Evolutionary conservation across 257 asterid genomes (phyloP), one percentile per base, ranked within the genome.

Genomic region (Mitragyna speciosa): DNA sequence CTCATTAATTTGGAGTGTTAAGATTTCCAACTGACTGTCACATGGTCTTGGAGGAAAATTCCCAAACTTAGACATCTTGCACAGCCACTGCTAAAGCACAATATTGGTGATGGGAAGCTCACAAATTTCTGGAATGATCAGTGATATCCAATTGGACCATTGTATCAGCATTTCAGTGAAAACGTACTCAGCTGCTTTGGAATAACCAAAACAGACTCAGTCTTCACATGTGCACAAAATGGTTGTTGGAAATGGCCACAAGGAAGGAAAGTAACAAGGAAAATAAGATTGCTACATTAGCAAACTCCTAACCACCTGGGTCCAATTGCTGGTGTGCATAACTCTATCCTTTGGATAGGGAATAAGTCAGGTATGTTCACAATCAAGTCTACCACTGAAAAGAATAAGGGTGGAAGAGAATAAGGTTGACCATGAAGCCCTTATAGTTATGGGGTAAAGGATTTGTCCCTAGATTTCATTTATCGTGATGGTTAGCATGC

Each of bases 21-120:
- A 56, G 26, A 17, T 19, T n/a, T 1, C n/a, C 59, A 56, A 20
- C 1, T 20, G 63, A 56, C 19, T 19, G 24, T n/a, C 11, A 17
- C 26, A 0, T 19, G 26, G 63, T 6, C 1, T 19, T 56, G n/a
- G 63, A 19, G 63, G n/a, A 56, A 56, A 56, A 17, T 56, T 0
- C n/a, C 19, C 2, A 56, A 56, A 7, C 10, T 20, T 4, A 56
- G 26, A 5, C 26, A 1, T 0, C 9, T 4, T 7, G 63, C 10
- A 4, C 63, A 56, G 0, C 0, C 8, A 0, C 6, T 19, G 1
- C 4, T 56, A 2, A 11, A 4, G 2, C 4, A 4, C 5, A n/a
- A 17, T 1, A 4, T 3, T 3, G 63, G 8, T 0, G n/a, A 56
- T 19, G 63, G 63, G 0, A 20, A 3, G 7, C 1, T 3, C 4